Evolutionary conservation across 2,329 filamentous ascomycete genomes (phyloP), one percentile per base, ranked within the genome.

Genomic region (Diaporthe citrichinensis): DNA sequence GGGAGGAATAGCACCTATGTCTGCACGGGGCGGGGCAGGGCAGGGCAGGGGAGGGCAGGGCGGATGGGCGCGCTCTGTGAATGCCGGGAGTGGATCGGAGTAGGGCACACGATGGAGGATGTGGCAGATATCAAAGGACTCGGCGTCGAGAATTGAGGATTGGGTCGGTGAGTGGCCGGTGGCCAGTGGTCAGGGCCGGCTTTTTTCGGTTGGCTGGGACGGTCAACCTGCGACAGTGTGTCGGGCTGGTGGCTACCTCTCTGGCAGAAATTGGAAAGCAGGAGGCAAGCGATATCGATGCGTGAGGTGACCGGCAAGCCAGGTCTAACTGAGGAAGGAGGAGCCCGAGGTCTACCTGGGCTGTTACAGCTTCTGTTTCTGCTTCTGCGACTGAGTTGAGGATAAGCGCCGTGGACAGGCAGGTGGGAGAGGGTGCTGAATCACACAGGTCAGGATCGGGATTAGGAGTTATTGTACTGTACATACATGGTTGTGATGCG

Each of bases 301-400:
- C 23, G 65, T 41, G 20, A 10, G n/a, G 46, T 25, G 44, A 53
- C 62, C 23, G 62, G 62, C 46, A 53, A 53, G 62, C 62, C 62
- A 39, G 31, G 44, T 68, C 46, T 51, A 36, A 25, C 28, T 34
- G 62, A 53, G 31, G 65, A 69, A 39, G 65, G 34, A 55, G 49
- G 49, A 51, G 65, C 65, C 65, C 41, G 65, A 55, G 65, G 46
- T 55, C 65, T 55, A 69, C 46, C 46, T 69, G 62, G 65, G 65
- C 65, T 68, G 65, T 53, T 41, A 51, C 65, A 53, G 34, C 31
- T 68, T 69, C 65, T 69, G 49, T 69, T 68, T 69, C 65, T 69
- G 65, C 65, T 69, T 41, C 49, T 53, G 65, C 14, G 49, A 41
- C 65, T 17, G 49, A 39, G 49, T 51, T 55, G 65, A 69, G 49